Conservation (phyloP, 1,139 yeast genomes). For the Nadsonia starkeyi-henricii region DNA sequence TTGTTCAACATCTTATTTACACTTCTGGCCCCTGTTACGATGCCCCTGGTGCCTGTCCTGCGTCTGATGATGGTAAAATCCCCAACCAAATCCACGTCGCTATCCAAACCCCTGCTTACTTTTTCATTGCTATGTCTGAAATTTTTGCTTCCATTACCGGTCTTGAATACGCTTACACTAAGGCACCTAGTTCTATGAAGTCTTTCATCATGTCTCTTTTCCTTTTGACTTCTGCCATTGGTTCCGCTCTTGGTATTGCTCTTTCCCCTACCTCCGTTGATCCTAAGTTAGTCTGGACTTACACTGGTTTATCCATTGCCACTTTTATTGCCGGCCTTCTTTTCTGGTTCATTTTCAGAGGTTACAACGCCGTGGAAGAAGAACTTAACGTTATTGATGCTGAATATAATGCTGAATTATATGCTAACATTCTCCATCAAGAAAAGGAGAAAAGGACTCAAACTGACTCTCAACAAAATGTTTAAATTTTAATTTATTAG, state of each 20-base stretch:
- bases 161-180: slow-evolving; percentile 54
- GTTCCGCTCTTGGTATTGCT: slow-evolving; percentile 46
- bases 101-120: slow-evolving; percentile 56
- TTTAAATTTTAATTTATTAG: slow-evolving; percentile 3
- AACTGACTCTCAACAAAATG: background rate
- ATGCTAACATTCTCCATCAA: slow-evolving; percentile 14
- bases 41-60: slow-evolving; percentile 42
- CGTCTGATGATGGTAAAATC: slow-evolving; percentile 45
- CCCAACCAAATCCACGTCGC: slow-evolving; percentile 56
- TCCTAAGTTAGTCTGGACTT: slow-evolving; percentile 43
- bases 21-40: slow-evolving; percentile 47
- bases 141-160: slow-evolving; percentile 56
- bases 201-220: slow-evolving; percentile 50
- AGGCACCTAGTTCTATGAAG: slow-evolving; percentile 54
- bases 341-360: slow-evolving; percentile 50
- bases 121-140: slow-evolving; percentile 52
- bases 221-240: slow-evolving; percentile 43
- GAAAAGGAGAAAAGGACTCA: slow-evolving; percentile 5
- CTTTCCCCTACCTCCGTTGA: slow-evolving; percentile 40
- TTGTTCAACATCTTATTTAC: slow-evolving; percentile 54
- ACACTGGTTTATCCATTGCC: slow-evolving; percentile 25
- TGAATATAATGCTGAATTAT: slow-evolving; percentile 19
- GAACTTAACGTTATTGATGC: slow-evolving; percentile 44
- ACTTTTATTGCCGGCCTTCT: slow-evolving; percentile 38
- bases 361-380: slow-evolving; percentile 46